Evolutionary conservation across 2,329 filamentous ascomycete genomes (phyloP), one percentile per base, ranked within the genome.

Genomic region (Didymella lethalis): DNA sequence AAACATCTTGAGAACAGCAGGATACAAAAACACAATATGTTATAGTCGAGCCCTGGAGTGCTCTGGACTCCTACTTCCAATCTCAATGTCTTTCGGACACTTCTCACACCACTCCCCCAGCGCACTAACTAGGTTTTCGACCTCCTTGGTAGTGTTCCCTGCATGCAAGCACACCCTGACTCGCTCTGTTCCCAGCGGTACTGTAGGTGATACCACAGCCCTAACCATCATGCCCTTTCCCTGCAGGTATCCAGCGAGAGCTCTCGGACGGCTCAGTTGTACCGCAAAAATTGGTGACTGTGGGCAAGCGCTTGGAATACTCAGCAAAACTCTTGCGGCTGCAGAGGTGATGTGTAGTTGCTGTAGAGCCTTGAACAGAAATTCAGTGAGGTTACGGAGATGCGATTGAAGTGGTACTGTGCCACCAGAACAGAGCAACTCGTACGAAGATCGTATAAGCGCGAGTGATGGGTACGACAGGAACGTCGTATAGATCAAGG

Each of bases 141-240:
- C 65, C 47, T 82, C 65, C 1, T 64, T 69, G 16, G 68, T 57
- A 2, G 77, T 80, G 50, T 81, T 81, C 7, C 68, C 69, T 3
- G 79, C 79, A 61, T 82, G 79, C 31, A 82, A 60, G 18, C 77
- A 74, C 2, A 82, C 59, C 25, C 78, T 70, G 4, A 82, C 66
- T n/a, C 80, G 70, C 46, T 70, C 70, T 20, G 74, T 69, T 0
- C 79, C 78, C 41, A 69, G 64, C 1, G 79, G 78, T 4, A 82
- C 80, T 4, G 76, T 76, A 1, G 79, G 80, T 48, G 74, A 69
- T 8, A 75, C 74, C 1, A 82, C 73, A 0, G 77, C 71, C 43
- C 75, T 65, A 2, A 77, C 72, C 67, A 75, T 73, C 66, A 75
- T 75, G 2, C 71, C 71, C 12, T 47, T 60, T 11, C 59, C 47